These are phyloP conservation scores for Aspergillus sclerotioniger DNA, from an alignment of 495 filamentous ascomycete species.

Conservation along the genomic window DNA sequence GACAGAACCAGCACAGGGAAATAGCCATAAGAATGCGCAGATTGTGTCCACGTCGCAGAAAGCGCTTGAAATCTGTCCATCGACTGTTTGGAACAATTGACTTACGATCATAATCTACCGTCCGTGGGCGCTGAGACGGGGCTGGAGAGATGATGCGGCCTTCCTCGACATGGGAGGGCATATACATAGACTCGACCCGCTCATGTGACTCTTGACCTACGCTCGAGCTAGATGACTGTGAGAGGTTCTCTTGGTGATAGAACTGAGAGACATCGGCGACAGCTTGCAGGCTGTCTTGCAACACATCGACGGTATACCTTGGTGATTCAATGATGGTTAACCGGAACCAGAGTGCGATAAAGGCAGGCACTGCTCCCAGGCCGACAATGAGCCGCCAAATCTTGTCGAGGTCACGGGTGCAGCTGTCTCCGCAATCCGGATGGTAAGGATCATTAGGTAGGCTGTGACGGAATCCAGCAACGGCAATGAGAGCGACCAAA, in stretches of 20 bases:
- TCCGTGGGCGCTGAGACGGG: background rate
- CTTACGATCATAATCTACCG: background rate
- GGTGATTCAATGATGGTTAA: conserved; percentile 56
- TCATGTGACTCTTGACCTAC: background rate
- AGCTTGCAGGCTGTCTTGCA: conserved; percentile 34
- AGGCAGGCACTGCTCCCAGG: conserved; percentile 51
- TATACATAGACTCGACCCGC: too few species aligned
- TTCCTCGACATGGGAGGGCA: background rate
- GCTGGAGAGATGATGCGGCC: background rate
- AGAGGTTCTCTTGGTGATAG: conserved; percentile 2
- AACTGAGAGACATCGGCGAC: conserved; percentile 14
- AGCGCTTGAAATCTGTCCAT: conserved; percentile 6
- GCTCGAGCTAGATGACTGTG: background rate
- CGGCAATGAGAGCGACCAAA: conserved; percentile 27
- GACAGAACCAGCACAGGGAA: conserved; percentile 14
- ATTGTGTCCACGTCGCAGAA: background rate
- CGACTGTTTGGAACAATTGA: background rate
- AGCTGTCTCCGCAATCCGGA: background rate
- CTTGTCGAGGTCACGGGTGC: conserved; percentile 9
- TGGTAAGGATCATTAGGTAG: background rate
- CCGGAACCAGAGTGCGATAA: conserved; percentile 51
- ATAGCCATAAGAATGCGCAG: conserved; percentile 8
- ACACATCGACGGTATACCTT: conserved; percentile 46
- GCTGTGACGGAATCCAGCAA: conserved; percentile 11
- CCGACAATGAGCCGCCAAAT: conserved; percentile 55